phyloP scores from a whole-genome alignment of 768 basidiomycete genomes.

The Tulasnella sp. region DNA sequence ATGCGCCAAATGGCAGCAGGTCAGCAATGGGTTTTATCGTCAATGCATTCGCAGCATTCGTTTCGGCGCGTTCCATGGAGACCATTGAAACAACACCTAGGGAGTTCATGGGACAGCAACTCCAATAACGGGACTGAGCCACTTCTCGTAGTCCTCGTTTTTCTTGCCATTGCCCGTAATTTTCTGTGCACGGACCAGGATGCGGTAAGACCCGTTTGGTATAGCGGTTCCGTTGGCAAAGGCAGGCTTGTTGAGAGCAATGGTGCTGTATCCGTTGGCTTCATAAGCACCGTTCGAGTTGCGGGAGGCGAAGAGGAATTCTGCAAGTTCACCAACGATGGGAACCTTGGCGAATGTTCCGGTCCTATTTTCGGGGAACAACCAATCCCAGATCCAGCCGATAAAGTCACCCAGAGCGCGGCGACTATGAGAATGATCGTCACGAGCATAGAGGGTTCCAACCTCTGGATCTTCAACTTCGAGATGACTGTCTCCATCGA shows the following conservation, averaged over 20 bases:
- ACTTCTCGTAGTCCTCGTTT: constrained; percentile 35
- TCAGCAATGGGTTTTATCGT: too few species aligned
- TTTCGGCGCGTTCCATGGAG: too few species aligned
- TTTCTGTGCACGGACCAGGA: constrained; percentile 24
- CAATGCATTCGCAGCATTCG: too few species aligned
- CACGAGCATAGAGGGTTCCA: background rate
- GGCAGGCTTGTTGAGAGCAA: background rate
- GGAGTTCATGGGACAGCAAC: too few species aligned
- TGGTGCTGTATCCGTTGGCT: background rate
- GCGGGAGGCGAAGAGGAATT: background rate
- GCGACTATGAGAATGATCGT: too few species aligned
- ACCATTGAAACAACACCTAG: too few species aligned
- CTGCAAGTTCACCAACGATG: background rate
- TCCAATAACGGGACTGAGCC: constrained; percentile 28
- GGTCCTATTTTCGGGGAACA: background rate
- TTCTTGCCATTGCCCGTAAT: constrained; percentile 32
- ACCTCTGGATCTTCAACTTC: background rate
- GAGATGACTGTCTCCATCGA: background rate
- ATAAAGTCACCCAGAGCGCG: background rate
- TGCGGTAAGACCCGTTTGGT: constrained; percentile 10
- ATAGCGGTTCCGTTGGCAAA: background rate
- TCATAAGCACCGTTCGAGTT: background rate
- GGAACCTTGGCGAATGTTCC: constrained; percentile 12
- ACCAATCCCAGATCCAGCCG: constrained; percentile 2
- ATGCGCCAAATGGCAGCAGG: too few species aligned